Base-by-base conservation (phyloP, 306 rosid genomes). In the Quercus dentata region DNA sequence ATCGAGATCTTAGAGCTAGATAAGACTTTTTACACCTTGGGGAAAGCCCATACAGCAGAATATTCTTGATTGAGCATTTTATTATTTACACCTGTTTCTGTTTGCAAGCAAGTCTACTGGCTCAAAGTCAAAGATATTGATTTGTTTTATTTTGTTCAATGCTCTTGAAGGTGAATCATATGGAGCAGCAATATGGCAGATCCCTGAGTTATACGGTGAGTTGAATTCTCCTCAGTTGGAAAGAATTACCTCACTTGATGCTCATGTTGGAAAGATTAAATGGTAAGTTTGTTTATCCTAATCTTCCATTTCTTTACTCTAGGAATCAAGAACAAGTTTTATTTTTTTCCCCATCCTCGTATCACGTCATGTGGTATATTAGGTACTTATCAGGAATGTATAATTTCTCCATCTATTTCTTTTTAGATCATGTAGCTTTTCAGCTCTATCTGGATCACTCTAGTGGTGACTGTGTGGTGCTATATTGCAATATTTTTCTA, bases 151-250 rank as follows among this genome's bases (percentile, higher is more conserved):
- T 59, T 19, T 62, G 74, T 83, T 88, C 44, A 18, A 31, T 83
- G 79, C 80, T 85, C 63, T 57, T 81, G n/a, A 74, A 96, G 99
- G 98, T 77, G 99, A 96, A 85, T 83, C 94, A 41, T 84, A 77
- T 77, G 98, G 91, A 79, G 98, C 99, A 52, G 87, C 98, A 11
- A 86, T 96, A 89, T 96, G 99, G 99, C 99, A 93, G 92, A 91
- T 96, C 65, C 99, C 99, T 1, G 99, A 96, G 87, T 80, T 93
- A 78, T 96, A 93, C 56, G 99, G 98, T 46, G 99, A 96, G 82
- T 71, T 96, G 59, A 95, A 93, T 83, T 95, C 98, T 51, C 97
- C 99, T 46, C 98, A 93, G 84, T 69, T 96, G 86, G 98, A 96
- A 81, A 83, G 44, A 81, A 86, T 96, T 67, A 90, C 97, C 64